Percentiles rank a stretch among this genome's conserved stretches.
phyloP scores from a whole-genome alignment of 192 early-diverging fungal genomes.

The Coemansia sp. region DNA sequence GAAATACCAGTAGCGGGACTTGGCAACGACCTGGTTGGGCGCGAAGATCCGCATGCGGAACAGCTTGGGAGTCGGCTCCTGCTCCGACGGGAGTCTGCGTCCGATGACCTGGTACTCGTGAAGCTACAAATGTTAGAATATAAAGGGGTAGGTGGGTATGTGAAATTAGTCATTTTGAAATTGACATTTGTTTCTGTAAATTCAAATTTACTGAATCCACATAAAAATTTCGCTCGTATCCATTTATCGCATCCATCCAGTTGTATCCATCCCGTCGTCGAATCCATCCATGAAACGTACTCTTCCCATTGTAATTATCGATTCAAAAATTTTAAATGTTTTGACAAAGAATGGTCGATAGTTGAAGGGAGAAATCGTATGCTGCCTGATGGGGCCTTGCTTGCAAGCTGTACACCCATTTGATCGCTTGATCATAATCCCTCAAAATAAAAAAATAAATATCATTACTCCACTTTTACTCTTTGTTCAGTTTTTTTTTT shows the following conservation, averaged over 20 bases:
- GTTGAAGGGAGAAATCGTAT: slow-evolving; percentile 14
- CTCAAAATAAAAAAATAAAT: not conserved
- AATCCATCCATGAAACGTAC: slow-evolving; percentile 21
- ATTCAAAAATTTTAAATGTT: slow-evolving; percentile 9
- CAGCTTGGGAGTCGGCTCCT: slow-evolving; percentile 89
- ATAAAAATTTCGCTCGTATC: not conserved
- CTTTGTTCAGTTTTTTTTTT: not conserved
- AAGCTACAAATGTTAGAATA: slow-evolving; percentile 31
- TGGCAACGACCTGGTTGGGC: slow-evolving; percentile 97
- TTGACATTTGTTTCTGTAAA: not conserved
- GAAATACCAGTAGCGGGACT: slow-evolving; percentile 99
- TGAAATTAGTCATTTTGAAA: not conserved
- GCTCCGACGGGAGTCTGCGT: slow-evolving; percentile 89
- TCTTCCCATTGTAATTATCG: slow-evolving; percentile 42
- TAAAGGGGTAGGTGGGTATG: not conserved
- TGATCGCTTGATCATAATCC: not conserved
- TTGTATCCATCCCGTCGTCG: slow-evolving; percentile 20
- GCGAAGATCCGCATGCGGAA: slow-evolving; percentile 99
- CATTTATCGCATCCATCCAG: slow-evolving; percentile 13
- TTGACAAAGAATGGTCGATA: slow-evolving; percentile 3
- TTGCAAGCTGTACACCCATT: not conserved
- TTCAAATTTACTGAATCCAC: not conserved
- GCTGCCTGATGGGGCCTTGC: not conserved
- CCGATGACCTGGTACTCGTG: slow-evolving; percentile 88
- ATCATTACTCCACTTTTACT: not conserved